These are phyloP conservation scores for Sugiyamaella lignohabitans DNA, from an alignment of 805 yeast species.

Conservation along the genomic window DNA sequence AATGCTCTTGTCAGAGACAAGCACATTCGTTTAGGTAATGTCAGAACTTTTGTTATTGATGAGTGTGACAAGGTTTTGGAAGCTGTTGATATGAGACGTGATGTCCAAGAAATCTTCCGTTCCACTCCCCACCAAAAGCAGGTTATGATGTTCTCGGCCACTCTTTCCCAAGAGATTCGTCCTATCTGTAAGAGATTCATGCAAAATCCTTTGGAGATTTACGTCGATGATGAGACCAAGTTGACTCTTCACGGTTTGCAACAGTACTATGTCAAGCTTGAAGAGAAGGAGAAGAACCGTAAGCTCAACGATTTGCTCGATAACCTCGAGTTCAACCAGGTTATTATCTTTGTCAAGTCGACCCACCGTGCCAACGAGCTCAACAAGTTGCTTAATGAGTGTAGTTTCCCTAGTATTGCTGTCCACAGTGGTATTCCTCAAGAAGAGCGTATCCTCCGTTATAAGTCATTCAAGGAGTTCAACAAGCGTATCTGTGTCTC, in stretches of 20 bases:
- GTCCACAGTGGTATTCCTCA: constrained; percentile 94
- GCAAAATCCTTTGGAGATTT: constrained; percentile 96
- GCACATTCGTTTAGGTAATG: constrained; percentile 74
- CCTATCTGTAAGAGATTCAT: constrained; percentile 96
- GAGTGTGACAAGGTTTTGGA: constrained; percentile 98
- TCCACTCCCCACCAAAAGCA: constrained; percentile 97
- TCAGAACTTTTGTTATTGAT: constrained; percentile 91
- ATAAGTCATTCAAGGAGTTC: constrained; percentile 94
- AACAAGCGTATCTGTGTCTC: constrained; percentile 98
- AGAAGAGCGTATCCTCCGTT: constrained; percentile 96
- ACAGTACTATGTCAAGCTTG: constrained; percentile 87
- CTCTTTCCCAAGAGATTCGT: constrained; percentile 87
- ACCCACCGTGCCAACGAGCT: constrained; percentile 88
- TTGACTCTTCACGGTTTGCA: constrained; percentile 96
- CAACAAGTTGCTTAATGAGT: constrained; percentile 79
- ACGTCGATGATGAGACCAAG: constrained; percentile 96
- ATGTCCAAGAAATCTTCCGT: constrained; percentile 96
- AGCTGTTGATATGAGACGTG: constrained; percentile 90
- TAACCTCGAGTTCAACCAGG: constrained; percentile 94
- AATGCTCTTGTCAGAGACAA: constrained; percentile 91
- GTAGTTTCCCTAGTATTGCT: constrained; percentile 95
- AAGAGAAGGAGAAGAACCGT: constrained; percentile 88
- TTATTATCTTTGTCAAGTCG: constrained; percentile 89
- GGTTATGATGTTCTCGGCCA: constrained; percentile 99
- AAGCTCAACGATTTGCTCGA: constrained; percentile 89